Evolutionary conservation across 371 early-diverging fungal species (phyloP).

Genomic region (Mycotypha africana): DNA sequence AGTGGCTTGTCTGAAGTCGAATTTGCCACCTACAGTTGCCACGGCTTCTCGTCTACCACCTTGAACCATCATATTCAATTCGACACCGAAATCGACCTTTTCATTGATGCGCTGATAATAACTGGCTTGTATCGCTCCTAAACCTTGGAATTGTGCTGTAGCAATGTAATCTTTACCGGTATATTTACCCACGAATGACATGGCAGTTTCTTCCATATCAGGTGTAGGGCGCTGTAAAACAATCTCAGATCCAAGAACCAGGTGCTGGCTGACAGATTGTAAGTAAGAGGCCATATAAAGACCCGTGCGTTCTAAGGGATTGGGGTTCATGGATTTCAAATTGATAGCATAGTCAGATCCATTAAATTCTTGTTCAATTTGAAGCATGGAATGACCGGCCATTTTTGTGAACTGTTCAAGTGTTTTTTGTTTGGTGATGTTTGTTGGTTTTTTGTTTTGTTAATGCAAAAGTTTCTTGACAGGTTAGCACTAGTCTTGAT

Average conservation of each 20-base stretch:
- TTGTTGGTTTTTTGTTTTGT: background rate
- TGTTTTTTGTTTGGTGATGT: background rate
- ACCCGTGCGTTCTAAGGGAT: conserved; percentile 86
- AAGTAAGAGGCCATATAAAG: conserved; percentile 83
- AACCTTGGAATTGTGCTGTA: conserved; percentile 79
- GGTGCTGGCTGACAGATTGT: conserved; percentile 82
- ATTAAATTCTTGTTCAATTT: conserved; percentile 87
- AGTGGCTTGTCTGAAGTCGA: conserved; percentile 88
- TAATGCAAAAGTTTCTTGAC: too few relatives aligned
- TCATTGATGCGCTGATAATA: conserved; percentile 92
- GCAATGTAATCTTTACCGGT: conserved; percentile 70
- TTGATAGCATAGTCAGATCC: conserved; percentile 84
- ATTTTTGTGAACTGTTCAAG: conserved; percentile 48
- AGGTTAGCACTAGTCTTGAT: too few relatives aligned
- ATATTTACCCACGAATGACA: conserved; percentile 76
- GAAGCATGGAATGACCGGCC: conserved; percentile 85
- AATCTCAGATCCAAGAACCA: conserved; percentile 86
- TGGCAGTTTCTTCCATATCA: conserved; percentile 75
- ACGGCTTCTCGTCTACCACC: conserved; percentile 85
- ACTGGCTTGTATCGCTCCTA: conserved; percentile 78
- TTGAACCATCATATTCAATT: conserved; percentile 79
- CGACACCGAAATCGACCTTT: conserved; percentile 91
- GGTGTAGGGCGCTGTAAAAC: conserved; percentile 83
- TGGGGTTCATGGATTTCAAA: conserved; percentile 93
- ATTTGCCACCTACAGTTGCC: conserved; percentile 93